Percentiles rank a stretch among this genome's conserved stretches.
These are phyloP conservation scores for Wallacemonas sp. DNA, from an alignment of 208 protist genomes.

Conservation along the genomic window DNA sequence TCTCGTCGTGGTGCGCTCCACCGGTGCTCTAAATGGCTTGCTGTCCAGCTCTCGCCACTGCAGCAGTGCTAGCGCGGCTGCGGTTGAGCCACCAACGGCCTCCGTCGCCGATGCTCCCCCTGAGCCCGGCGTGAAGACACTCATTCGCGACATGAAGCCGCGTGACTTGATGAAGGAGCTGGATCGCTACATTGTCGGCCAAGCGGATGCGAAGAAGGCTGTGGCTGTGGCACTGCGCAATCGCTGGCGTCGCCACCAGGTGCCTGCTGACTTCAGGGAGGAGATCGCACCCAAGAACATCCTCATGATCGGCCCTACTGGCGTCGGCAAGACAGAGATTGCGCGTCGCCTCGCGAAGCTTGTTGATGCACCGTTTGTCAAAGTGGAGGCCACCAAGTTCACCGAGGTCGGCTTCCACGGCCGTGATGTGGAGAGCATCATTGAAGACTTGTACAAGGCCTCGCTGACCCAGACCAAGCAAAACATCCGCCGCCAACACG, in stretches of 20 bases:
- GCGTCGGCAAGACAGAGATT: constrained; percentile 97
- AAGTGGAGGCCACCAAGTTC: constrained; percentile 99
- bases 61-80: constrained; percentile 44
- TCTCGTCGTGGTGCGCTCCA: background rate
- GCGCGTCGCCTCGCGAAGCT: constrained; percentile 96
- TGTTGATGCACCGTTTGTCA: constrained; percentile 97
- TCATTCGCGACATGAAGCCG: constrained; percentile 90
- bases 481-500: constrained; percentile 87
- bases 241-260: constrained; percentile 93
- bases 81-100: constrained; percentile 35
- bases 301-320: constrained; percentile 94
- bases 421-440: constrained; percentile 97
- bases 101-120: constrained; percentile 22
- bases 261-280: constrained; percentile 85
- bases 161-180: constrained; percentile 94
- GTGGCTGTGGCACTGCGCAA: constrained; percentile 96
- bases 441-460: constrained; percentile 96
- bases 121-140: constrained; percentile 31
- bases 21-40: background rate
- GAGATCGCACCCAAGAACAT: constrained; percentile 96
- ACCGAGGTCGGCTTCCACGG: constrained; percentile 97
- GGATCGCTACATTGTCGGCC: constrained; percentile 97
- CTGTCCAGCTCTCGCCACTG: constrained; percentile 1
- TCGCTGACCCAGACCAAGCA: constrained; percentile 92
- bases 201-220: constrained; percentile 96